Evolutionary conservation across 345 rosid genomes (phyloP).

Genomic region (Mallotus nudiflorus): DNA sequence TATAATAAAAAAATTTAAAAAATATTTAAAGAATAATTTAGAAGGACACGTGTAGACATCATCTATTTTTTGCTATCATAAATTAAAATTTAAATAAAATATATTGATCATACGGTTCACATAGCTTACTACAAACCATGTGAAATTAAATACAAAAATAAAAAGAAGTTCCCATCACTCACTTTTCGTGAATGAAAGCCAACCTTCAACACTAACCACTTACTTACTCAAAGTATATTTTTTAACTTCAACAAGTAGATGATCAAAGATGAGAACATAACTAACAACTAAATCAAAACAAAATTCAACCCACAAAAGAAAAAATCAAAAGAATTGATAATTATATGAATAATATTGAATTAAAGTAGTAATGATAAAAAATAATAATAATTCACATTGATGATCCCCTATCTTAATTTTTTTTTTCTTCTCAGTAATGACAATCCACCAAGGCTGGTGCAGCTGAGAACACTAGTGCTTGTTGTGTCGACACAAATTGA

Average conservation of each 20-base stretch:
- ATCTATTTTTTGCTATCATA: too few species aligned
- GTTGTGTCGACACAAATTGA: slow-evolving; percentile 50
- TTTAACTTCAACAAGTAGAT: slow-evolving; percentile 61
- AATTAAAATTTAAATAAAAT: slow-evolving; percentile 1
- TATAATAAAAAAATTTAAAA: too few species aligned
- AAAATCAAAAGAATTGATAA: slow-evolving; percentile 35
- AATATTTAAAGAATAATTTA: too few species aligned
- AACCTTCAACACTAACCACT: slow-evolving; percentile 81
- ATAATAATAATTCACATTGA: slow-evolving; percentile 50
- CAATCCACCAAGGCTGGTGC: slow-evolving; percentile 87
- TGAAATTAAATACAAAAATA: slow-evolving; percentile 2
- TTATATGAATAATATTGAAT: slow-evolving; percentile 17
- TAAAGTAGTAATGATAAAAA: neutral
- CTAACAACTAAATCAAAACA: neutral
- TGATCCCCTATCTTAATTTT: neutral
- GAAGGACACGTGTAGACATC: too few species aligned
- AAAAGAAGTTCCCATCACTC: slow-evolving; percentile 63
- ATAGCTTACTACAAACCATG: too few species aligned
- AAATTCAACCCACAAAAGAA: slow-evolving; percentile 9
- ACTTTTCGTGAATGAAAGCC: slow-evolving; percentile 96
- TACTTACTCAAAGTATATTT: slow-evolving; percentile 83
- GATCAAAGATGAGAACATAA: slow-evolving; percentile 20
- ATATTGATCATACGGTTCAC: too few species aligned
- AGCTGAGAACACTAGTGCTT: slow-evolving; percentile 48
- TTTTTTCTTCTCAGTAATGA: slow-evolving; percentile 51